These are phyloP conservation scores for Populus euphratica DNA, from an alignment of 345 rosid genomes.

Conservation along the genomic window DNA sequence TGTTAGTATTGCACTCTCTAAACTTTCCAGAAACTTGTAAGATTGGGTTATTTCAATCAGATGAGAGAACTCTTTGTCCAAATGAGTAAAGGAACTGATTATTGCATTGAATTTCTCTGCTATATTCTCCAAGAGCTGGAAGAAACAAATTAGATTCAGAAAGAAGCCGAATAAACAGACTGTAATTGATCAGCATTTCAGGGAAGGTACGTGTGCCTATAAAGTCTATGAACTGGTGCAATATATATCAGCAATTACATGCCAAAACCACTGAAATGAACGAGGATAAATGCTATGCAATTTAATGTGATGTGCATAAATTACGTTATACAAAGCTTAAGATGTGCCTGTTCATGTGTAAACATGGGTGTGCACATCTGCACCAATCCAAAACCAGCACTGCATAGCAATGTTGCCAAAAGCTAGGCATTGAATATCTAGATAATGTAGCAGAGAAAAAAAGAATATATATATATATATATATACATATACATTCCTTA, in stretches of 20 bases:
- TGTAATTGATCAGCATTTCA: not conserved
- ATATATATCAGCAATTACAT: not conserved
- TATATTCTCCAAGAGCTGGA: slow-evolving; percentile 78
- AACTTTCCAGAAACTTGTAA: slow-evolving; percentile 55
- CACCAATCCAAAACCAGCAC: no score
- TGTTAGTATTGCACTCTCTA: slow-evolving; percentile 38
- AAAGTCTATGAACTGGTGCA: not conserved
- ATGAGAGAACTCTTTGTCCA: slow-evolving; percentile 80
- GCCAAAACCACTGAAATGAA: not conserved
- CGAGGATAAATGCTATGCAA: not conserved
- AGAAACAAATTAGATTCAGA: slow-evolving; percentile 15
- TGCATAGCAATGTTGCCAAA: not conserved
- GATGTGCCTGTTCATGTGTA: not conserved
- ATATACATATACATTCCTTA: no score
- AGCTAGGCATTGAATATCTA: not conserved
- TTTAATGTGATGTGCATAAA: not conserved
- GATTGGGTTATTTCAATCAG: slow-evolving; percentile 75
- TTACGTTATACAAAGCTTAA: not conserved
- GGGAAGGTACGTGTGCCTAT: not conserved
- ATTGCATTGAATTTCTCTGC: slow-evolving; percentile 75
- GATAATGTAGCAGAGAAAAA: no score
- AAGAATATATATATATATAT: no score
- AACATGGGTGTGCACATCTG: no score
- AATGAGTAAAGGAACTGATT: slow-evolving; percentile 81
- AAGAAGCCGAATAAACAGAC: not conserved